These are phyloP conservation scores for Kalmusia sp. DNA, from an alignment of 2,329 filamentous ascomycete species.

Conservation along the genomic window DNA sequence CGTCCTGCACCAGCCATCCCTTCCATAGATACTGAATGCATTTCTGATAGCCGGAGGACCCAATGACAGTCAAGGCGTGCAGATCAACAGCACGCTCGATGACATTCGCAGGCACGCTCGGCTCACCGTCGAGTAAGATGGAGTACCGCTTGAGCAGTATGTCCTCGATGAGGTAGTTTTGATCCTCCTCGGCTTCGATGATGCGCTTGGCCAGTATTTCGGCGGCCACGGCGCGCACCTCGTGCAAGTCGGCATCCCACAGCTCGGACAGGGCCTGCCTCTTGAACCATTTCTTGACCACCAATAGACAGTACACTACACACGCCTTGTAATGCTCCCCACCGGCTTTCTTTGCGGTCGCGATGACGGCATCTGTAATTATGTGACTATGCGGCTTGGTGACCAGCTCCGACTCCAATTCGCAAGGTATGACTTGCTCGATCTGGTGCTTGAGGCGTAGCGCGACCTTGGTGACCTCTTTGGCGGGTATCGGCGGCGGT, in stretches of 20 bases:
- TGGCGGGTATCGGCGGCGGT: constrained; percentile 73
- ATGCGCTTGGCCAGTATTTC: constrained; percentile 90
- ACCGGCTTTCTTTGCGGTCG: constrained; percentile 83
- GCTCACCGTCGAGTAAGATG: constrained; percentile 73
- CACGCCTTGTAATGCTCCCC: constrained; percentile 76
- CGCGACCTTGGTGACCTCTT: constrained; percentile 87
- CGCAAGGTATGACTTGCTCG: constrained; percentile 87
- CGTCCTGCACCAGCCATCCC: constrained; percentile 96
- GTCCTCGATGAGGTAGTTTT: constrained; percentile 77
- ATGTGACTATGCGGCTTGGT: constrained; percentile 83
- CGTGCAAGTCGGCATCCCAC: constrained; percentile 89
- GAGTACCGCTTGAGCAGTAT: constrained; percentile 90
- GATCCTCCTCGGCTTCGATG: constrained; percentile 85
- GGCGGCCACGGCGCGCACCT: constrained; percentile 79
- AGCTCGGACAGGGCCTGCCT: constrained; percentile 81
- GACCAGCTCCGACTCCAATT: constrained; percentile 78
- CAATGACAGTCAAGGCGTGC: constrained; percentile 87
- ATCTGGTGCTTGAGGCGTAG: constrained; percentile 90
- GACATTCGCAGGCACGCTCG: constrained; percentile 81
- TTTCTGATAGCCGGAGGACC: constrained; percentile 93
- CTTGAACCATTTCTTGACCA: constrained; percentile 78
- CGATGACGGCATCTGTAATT: constrained; percentile 80
- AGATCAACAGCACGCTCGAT: constrained; percentile 94
- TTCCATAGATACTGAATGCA: constrained; percentile 93
- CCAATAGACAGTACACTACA: constrained; percentile 82